phyloP scores from a whole-genome alignment of 148 eudicot genomes.

The Rhododendron ferrugineum region DNA sequence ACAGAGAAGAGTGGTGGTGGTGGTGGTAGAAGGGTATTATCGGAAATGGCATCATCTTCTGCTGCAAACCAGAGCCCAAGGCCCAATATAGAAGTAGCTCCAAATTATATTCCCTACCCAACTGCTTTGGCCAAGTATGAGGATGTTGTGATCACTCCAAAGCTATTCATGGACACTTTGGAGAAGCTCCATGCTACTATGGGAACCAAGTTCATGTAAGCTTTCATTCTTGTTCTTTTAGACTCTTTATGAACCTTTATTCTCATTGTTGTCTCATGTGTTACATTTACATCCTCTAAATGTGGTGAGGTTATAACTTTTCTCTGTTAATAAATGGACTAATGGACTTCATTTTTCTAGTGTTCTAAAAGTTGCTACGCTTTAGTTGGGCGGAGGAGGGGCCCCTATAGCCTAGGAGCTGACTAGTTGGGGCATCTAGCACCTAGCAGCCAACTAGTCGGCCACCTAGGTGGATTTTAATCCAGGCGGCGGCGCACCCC shows the following conservation, averaged over 20 bases:
- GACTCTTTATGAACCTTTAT: background rate
- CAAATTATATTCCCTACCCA: conserved; percentile 45
- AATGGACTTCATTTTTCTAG: background rate
- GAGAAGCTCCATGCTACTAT: conserved; percentile 71
- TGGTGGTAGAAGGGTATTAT: background rate
- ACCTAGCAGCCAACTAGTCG: too few relatives aligned
- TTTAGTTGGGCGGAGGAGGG: too few relatives aligned
- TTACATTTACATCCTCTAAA: background rate
- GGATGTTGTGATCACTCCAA: conserved; percentile 46
- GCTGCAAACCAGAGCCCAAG: conserved; percentile 19
- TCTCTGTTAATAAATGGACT: background rate
- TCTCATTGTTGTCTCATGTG: background rate
- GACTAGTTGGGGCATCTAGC: too few relatives aligned
- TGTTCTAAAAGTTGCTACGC: too few relatives aligned
- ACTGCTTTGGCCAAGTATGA: conserved; percentile 65
- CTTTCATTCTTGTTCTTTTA: background rate
- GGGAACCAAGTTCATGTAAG: conserved; percentile 93
- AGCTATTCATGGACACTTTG: conserved; percentile 63
- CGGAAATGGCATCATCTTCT: conserved; percentile 36
- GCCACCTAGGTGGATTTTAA: too few relatives aligned
- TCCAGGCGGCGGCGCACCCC: too few relatives aligned
- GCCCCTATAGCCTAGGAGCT: too few relatives aligned
- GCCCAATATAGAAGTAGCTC: conserved; percentile 16
- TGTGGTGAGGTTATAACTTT: background rate
- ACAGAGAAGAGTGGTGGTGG: conserved; percentile 1